phyloP scores from a whole-genome alignment of 2,329 filamentous ascomycete species.

The Cordyceps farinosa region DNA sequence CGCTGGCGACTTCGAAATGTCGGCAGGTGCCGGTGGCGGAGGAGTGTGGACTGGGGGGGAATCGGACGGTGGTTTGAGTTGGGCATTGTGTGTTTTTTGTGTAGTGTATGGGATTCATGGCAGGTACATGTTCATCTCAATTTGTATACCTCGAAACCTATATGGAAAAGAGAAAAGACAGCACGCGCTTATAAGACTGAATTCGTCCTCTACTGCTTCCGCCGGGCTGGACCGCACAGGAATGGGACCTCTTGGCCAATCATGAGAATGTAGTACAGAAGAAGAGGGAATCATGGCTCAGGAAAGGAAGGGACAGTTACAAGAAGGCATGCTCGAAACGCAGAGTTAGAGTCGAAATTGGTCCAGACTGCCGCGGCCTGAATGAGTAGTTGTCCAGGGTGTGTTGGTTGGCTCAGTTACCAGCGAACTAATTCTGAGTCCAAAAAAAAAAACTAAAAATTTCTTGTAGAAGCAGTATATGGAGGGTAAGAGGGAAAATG shows the following conservation, averaged over 20 bases:
- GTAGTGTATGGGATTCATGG: no score
- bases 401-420: no score
- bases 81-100: no score
- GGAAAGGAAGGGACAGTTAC: not conserved
- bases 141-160: not conserved
- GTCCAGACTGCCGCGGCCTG: not conserved
- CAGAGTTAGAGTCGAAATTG: slow-evolving; percentile 1
- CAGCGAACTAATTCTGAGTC: no score
- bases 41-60: not conserved
- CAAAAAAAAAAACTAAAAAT: no score
- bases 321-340: slow-evolving; percentile 1
- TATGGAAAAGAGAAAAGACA: not conserved
- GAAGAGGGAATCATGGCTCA: not conserved
- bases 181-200: no score
- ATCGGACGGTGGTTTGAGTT: no score
- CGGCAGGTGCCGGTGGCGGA: not conserved
- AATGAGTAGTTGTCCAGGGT: not conserved
- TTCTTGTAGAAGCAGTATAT: no score
- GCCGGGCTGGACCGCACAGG: not conserved
- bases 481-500: no score
- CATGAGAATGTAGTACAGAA: not conserved
- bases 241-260: not conserved
- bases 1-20: not conserved
- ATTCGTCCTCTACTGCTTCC: not conserved
- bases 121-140: no score